phyloP scores from a whole-genome alignment of 2,329 filamentous ascomycete genomes.

The Aphanoascus verrucosus region DNA sequence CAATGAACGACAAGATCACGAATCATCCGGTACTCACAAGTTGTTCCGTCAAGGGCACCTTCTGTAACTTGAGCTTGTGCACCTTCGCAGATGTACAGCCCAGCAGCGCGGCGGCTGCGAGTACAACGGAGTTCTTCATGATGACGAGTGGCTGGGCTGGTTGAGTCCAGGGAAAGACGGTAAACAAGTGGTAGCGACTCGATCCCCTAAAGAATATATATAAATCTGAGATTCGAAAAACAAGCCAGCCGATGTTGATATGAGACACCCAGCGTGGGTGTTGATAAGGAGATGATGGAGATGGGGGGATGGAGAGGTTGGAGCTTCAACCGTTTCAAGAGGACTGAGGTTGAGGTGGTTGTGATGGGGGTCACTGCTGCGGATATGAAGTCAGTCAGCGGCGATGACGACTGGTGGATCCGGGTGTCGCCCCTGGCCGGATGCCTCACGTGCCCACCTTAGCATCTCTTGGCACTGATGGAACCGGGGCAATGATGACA shows the following conservation, averaged over 20 bases:
- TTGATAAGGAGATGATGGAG: constrained; percentile 3
- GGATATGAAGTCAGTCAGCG: constrained; percentile 1
- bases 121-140: constrained; percentile 80
- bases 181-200: neutral
- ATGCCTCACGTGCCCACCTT: neutral
- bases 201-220: neutral
- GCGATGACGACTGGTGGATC: constrained; percentile 10
- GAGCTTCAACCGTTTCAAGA: neutral
- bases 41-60: constrained; percentile 85
- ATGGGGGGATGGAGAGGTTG: constrained; percentile 5
- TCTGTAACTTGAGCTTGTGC: constrained; percentile 96
- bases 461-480: neutral
- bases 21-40: constrained; percentile 51
- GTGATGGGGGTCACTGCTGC: neutral
- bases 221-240: constrained; percentile 2
- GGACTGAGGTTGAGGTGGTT: constrained; percentile 4
- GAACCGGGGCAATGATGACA: neutral
- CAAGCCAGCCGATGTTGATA: neutral
- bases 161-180: neutral
- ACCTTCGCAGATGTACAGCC: constrained; percentile 74
- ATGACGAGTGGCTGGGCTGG: constrained; percentile 16
- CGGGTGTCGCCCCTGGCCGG: neutral
- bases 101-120: constrained; percentile 68
- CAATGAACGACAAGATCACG: neutral
- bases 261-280: neutral